phyloP scores from a whole-genome alignment of 441 rosid species.

The Adansonia rubrostipa region DNA sequence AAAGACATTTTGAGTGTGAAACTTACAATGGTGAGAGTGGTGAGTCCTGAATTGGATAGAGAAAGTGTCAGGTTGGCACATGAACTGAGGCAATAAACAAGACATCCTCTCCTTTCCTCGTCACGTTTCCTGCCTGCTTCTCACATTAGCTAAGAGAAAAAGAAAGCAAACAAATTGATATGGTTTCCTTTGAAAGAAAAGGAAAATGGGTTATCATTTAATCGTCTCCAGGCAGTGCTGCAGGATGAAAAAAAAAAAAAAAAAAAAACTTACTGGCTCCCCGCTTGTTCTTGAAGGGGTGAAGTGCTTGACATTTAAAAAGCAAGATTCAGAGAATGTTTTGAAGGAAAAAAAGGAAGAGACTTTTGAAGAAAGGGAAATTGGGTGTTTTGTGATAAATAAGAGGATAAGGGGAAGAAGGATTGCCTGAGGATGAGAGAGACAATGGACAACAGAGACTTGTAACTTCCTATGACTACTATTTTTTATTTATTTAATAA shows the following conservation, averaged over 20 bases:
- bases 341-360: not conserved
- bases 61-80: constrained; percentile 84
- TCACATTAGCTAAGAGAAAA: not conserved
- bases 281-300: not conserved
- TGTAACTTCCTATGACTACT: not conserved
- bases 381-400: constrained; percentile 10
- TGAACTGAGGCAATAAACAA: constrained; percentile 88
- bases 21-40: constrained; percentile 33
- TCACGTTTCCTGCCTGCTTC: not conserved
- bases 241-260: not conserved
- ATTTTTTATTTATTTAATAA: not conserved
- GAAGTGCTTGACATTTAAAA: not conserved
- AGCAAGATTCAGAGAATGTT: not conserved
- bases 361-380: not conserved
- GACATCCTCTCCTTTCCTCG: constrained; percentile 58
- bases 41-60: constrained; percentile 64
- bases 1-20: not conserved
- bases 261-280: not conserved
- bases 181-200: not conserved
- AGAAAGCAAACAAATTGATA: not conserved
- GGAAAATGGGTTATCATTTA: not conserved
- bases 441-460: not conserved
- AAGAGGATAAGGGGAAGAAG: constrained; percentile 25
- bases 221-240: not conserved
- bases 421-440: constrained; percentile 31